These are phyloP conservation scores for Penicillium mononematosum DNA, from an alignment of 495 filamentous ascomycete genomes.

Conservation along the genomic window DNA sequence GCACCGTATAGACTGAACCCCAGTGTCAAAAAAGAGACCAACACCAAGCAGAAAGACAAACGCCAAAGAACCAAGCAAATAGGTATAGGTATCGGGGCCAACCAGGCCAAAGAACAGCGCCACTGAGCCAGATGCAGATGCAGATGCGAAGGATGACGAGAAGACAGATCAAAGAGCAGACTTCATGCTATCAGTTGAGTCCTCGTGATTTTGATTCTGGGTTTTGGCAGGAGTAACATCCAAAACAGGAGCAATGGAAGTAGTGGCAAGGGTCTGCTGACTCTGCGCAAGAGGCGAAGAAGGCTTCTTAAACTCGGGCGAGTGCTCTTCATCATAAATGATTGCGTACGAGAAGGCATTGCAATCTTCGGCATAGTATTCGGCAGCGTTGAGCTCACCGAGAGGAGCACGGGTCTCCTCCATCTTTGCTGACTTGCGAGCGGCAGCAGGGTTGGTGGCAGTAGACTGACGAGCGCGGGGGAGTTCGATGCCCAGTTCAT, in stretches of 20 bases:
- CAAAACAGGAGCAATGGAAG: conserved; percentile 36
- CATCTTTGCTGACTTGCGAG: conserved; percentile 39
- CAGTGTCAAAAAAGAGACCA: conserved; percentile 1
- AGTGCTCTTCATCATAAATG: conserved; percentile 52
- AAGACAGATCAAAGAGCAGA: conserved; percentile 4
- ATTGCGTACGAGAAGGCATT: conserved; percentile 60
- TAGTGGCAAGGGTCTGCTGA: conserved; percentile 12
- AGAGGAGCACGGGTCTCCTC: conserved; percentile 65
- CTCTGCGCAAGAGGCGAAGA: conserved; percentile 11
- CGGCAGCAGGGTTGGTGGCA: conserved; percentile 22
- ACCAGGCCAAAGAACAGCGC: conserved; percentile 7
- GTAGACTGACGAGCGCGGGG: conserved; percentile 24
- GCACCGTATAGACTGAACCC: conserved; percentile 2
- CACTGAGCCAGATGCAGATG: conserved; percentile 28
- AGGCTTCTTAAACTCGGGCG: conserved; percentile 22
- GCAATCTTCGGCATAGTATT: conserved; percentile 70
- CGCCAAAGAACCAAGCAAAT: conserved; percentile 14
- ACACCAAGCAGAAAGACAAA: background rate
- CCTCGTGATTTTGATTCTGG: background rate
- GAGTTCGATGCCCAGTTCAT: conserved; percentile 36
- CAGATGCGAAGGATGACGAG: background rate
- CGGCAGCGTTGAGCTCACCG: conserved; percentile 64
- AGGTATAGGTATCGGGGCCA: conserved; percentile 9
- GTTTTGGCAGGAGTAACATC: conserved; percentile 39
- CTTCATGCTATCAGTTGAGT: conserved; percentile 1